Percentiles rank a stretch among this genome's conserved stretches.
Evolutionary conservation across 1,284 basidiomycete species (phyloP).

Genomic region (Papiliotrema terrestris): DNA sequence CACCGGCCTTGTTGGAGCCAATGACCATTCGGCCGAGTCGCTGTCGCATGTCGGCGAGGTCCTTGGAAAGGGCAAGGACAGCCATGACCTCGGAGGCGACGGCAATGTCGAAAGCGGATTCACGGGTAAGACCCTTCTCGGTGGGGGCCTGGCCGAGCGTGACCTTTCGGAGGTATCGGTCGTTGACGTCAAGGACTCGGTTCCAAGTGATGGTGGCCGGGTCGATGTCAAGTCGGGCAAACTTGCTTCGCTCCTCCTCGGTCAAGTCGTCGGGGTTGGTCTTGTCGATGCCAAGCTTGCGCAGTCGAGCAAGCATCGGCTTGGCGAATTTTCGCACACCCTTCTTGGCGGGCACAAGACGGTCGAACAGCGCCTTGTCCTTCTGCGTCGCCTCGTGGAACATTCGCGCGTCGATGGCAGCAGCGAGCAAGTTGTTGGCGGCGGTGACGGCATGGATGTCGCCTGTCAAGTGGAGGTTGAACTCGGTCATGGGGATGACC

Average conservation of each 20-base stretch:
- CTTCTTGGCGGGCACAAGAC: constrained; percentile 89
- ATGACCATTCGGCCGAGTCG: constrained; percentile 75
- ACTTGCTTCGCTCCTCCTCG: constrained; percentile 83
- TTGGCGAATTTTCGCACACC: constrained; percentile 92
- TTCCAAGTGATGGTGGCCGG: constrained; percentile 94
- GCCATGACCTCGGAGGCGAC: constrained; percentile 99
- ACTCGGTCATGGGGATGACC: constrained; percentile 98
- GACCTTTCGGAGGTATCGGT: constrained; percentile 93
- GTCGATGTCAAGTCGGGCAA: constrained; percentile 91
- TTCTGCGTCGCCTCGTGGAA: constrained; percentile 96
- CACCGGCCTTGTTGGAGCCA: constrained; percentile 86
- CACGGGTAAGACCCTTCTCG: constrained; percentile 83
- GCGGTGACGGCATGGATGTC: constrained; percentile 98
- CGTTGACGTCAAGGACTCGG: constrained; percentile 94
- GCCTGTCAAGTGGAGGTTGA: constrained; percentile 80
- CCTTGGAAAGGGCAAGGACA: constrained; percentile 85
- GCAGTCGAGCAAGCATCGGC: constrained; percentile 90
- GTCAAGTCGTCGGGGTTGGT: constrained; percentile 89
- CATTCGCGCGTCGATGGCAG: constrained; percentile 94
- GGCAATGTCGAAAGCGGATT: constrained; percentile 92
- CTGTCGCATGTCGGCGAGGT: constrained; percentile 81
- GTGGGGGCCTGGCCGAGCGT: constrained; percentile 86
- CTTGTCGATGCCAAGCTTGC: constrained; percentile 95
- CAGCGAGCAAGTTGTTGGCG: constrained; percentile 95
- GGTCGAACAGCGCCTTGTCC: constrained; percentile 91